Percentiles rank a stretch among this genome's conserved stretches.
phyloP scores from a whole-genome alignment of 1,284 basidiomycete species.

The Ceratobasidium sp. region DNA sequence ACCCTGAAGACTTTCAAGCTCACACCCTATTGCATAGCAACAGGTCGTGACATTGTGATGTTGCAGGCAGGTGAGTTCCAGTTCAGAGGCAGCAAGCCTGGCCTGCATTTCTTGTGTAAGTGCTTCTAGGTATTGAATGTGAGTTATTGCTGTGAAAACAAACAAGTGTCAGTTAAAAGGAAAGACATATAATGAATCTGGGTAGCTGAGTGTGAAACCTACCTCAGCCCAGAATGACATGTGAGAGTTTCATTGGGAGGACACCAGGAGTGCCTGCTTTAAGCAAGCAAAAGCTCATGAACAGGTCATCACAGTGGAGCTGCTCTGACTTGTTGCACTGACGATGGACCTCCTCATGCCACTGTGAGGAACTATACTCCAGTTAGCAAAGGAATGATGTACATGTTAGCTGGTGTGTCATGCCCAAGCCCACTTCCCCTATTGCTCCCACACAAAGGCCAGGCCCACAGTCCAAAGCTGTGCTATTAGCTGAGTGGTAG shows the following conservation, averaged over 20 bases:
- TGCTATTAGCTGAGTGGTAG: too few species aligned
- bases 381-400: neutral
- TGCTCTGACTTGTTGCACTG: constrained; percentile 90
- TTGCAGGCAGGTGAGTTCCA: constrained; percentile 76
- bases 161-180: constrained; percentile 32
- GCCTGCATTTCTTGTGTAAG: constrained; percentile 77
- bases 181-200: constrained; percentile 13
- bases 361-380: constrained; percentile 52
- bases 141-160: constrained; percentile 70
- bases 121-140: constrained; percentile 82
- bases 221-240: constrained; percentile 88
- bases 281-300: constrained; percentile 86
- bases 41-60: too few species aligned
- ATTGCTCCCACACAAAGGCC: constrained; percentile 45
- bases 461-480: too few species aligned
- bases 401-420: constrained; percentile 44
- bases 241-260: constrained; percentile 91
- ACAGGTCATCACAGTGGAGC: constrained; percentile 84
- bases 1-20: too few species aligned
- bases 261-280: constrained; percentile 83
- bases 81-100: too few species aligned
- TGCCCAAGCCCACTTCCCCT: constrained; percentile 42
- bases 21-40: too few species aligned
- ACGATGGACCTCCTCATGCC: constrained; percentile 83
- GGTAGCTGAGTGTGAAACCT: constrained; percentile 52